These are phyloP conservation scores for Tetrahymena borealis DNA, from an alignment of 73 alveolate genomes.

Conservation along the genomic window DNA sequence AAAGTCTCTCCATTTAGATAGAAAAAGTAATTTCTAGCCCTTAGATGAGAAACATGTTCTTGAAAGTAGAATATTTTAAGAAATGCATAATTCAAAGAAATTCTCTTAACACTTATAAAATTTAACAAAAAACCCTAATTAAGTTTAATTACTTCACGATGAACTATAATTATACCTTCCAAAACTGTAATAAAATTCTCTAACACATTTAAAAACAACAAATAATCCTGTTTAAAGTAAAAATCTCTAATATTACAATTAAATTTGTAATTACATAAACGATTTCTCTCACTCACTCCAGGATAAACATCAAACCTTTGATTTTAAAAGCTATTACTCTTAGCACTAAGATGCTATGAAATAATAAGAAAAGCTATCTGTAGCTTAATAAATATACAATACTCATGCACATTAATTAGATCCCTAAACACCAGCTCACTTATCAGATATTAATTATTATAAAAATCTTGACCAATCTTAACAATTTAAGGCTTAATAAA, in stretches of 20 bases:
- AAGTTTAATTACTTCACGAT: not conserved
- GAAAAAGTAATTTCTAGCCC: not conserved
- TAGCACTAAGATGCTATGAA: not conserved
- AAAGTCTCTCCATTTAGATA: not conserved
- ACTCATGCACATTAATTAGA: not conserved
- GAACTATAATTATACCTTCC: not conserved
- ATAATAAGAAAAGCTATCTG: not conserved
- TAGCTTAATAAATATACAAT: not conserved
- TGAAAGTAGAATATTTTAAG: not conserved
- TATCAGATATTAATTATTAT: not conserved
- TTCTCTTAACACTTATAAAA: not conserved
- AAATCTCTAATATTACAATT: not conserved
- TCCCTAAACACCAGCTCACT: not conserved
- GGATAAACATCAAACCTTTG: not conserved
- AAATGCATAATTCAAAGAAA: not conserved
- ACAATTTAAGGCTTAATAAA: not conserved
- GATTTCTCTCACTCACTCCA: not conserved
- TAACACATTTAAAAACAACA: not conserved
- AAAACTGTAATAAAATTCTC: not conserved
- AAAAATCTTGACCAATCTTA: not conserved
- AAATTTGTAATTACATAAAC: not conserved
- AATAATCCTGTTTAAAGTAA: not conserved
- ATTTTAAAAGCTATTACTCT: not conserved
- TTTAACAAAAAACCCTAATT: not conserved
- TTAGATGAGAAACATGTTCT: not conserved